phyloP scores from a whole-genome alignment of 768 basidiomycete species.

The Boletus rubescentipes region DNA sequence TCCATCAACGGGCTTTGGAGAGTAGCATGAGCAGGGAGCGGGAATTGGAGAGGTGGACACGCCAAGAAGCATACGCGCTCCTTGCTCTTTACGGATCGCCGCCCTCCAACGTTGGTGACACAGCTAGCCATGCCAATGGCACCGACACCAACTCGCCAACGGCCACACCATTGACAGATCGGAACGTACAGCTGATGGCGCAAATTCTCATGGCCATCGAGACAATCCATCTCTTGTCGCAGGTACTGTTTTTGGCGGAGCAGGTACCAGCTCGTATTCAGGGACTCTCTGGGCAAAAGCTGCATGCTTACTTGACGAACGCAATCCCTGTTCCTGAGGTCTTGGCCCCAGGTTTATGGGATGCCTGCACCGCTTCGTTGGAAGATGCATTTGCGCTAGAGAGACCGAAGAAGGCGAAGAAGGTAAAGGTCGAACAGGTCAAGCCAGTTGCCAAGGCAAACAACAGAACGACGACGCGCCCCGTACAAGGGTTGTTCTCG shows the following conservation, averaged over 20 bases:
- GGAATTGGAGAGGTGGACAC: slow-evolving; percentile 69
- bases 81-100: slow-evolving; percentile 46
- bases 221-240: slow-evolving; percentile 56
- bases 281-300: slow-evolving; percentile 55
- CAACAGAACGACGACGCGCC: slow-evolving; percentile 13
- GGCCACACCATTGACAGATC: slow-evolving; percentile 42
- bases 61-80: slow-evolving; percentile 57
- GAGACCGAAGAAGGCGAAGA: slow-evolving; percentile 44
- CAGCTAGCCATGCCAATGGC: slow-evolving; percentile 23
- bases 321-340: slow-evolving; percentile 16
- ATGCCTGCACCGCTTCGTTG: slow-evolving; percentile 47
- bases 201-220: slow-evolving; percentile 62
- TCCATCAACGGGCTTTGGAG: slow-evolving; percentile 53
- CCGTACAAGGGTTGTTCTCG: slow-evolving; percentile 35
- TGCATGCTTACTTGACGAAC: slow-evolving; percentile 54
- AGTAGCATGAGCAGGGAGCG: slow-evolving; percentile 51
- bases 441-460: slow-evolving; percentile 21
- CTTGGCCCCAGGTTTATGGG: slow-evolving; percentile 42
- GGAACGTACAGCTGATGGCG: slow-evolving; percentile 67
- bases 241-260: slow-evolving; percentile 57
- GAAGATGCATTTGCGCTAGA: slow-evolving; percentile 50
- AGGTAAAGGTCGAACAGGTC: slow-evolving; percentile 22
- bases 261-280: slow-evolving; percentile 46
- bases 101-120: slow-evolving; percentile 4
- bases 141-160: slow-evolving; percentile 6